phyloP scores from a whole-genome alignment of 2,329 filamentous ascomycete genomes.

The Stagonosporopsis rhizophila region DNA sequence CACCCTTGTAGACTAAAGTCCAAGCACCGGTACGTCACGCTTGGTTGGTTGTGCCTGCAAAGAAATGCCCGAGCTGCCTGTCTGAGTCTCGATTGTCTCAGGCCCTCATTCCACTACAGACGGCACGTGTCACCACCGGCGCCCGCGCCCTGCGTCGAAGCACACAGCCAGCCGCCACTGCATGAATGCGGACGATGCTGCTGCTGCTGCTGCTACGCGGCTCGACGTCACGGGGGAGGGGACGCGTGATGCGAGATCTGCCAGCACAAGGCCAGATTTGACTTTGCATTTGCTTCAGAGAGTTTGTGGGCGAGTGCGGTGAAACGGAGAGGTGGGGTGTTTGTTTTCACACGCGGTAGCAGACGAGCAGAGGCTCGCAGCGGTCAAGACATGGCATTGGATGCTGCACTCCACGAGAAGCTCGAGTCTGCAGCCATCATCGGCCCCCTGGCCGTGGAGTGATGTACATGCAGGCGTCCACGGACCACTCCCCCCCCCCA shows the following conservation, averaged over 20 bases:
- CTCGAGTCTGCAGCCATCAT: slow-evolving; percentile 3
- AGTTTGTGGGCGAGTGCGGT: slow-evolving; percentile 21
- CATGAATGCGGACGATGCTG: not conserved
- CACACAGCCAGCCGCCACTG: slow-evolving; percentile 2
- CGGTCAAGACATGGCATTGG: not conserved
- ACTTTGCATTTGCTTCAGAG: slow-evolving; percentile 15
- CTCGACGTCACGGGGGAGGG: slow-evolving; percentile 1
- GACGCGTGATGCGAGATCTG: not conserved
- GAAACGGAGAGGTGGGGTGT: slow-evolving; percentile 24
- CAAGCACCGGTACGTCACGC: not conserved
- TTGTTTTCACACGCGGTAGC: slow-evolving; percentile 1
- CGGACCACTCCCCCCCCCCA: slow-evolving; percentile 3
- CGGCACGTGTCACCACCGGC: slow-evolving; percentile 14
- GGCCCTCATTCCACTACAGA: slow-evolving; percentile 14
- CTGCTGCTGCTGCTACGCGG: not conserved
- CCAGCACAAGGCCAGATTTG: slow-evolving; percentile 15
- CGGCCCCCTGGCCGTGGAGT: not conserved
- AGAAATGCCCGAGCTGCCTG: slow-evolving; percentile 6
- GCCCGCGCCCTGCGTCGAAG: slow-evolving; percentile 15
- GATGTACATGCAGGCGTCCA: slow-evolving; percentile 8
- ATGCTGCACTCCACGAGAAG: not conserved
- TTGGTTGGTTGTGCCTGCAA: slow-evolving; percentile 8
- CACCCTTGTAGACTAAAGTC: not conserved
- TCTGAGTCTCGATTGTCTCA: slow-evolving; percentile 5
- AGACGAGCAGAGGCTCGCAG: not conserved